phyloP scores from a whole-genome alignment of 306 rosid genomes.

The Malus orientalis region DNA sequence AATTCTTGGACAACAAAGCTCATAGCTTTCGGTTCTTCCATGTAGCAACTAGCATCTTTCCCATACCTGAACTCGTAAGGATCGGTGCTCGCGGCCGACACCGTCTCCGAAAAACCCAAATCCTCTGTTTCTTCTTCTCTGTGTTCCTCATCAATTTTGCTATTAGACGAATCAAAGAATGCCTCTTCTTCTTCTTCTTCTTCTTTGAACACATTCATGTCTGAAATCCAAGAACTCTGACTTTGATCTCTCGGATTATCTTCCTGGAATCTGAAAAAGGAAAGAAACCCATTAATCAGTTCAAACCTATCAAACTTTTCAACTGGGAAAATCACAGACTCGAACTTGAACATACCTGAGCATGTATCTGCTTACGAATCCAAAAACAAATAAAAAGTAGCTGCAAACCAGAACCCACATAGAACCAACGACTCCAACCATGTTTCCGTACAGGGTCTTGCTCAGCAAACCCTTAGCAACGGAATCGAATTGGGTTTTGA shows the following conservation, averaged over 20 bases:
- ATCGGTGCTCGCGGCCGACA: constrained; percentile 20
- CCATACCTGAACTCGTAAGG: constrained; percentile 28
- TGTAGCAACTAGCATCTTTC: constrained; percentile 25
- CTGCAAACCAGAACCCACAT: constrained; percentile 25
- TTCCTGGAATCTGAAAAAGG: constrained; percentile 30
- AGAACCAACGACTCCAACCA: constrained; percentile 33
- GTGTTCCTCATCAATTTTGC: constrained; percentile 13
- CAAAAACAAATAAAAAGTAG: constrained; percentile 26
- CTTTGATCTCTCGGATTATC: background rate
- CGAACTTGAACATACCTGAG: constrained; percentile 36
- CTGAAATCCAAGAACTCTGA: constrained; percentile 22
- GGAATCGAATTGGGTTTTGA: constrained; percentile 33
- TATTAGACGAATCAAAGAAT: background rate
- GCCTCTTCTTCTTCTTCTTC: too few relatives aligned
- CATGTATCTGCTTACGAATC: constrained; percentile 26
- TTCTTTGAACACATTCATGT: background rate
- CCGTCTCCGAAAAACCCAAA: background rate
- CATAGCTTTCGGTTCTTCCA: constrained; percentile 44
- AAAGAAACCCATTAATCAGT: background rate
- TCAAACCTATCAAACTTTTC: background rate
- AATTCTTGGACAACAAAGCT: constrained; percentile 43
- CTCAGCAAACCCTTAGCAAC: constrained; percentile 14
- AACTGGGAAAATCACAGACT: background rate
- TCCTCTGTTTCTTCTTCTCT: constrained; percentile 26
- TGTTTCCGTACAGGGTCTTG: constrained; percentile 32